A percentile compares a stretch with the other conserved stretches of the same genome.
phyloP scores from a whole-genome alignment of 768 basidiomycete genomes.

The Vararia minispora region DNA sequence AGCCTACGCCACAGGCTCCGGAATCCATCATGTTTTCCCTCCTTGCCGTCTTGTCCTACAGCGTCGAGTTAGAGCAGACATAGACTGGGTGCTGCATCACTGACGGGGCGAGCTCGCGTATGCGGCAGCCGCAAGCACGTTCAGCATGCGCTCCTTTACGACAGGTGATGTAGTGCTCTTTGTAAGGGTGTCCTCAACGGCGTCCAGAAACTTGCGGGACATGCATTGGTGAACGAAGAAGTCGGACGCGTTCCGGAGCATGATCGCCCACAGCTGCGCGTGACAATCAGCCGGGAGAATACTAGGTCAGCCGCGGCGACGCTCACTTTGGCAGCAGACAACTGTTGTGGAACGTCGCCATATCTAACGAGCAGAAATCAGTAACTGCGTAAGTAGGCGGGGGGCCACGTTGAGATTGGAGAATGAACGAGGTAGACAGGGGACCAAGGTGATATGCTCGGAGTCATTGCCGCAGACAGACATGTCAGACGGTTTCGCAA shows the following conservation, averaged over 20 bases:
- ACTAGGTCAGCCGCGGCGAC: background rate
- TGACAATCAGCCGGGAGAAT: conserved; percentile 2
- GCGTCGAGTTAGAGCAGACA: too few species aligned
- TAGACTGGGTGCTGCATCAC: background rate
- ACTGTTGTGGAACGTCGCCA: conserved; percentile 12
- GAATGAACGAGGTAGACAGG: background rate
- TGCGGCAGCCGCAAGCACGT: conserved; percentile 75
- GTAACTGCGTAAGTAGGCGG: too few species aligned
- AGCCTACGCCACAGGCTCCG: conserved; percentile 71
- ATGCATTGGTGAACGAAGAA: conserved; percentile 60
- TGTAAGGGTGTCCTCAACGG: conserved; percentile 61
- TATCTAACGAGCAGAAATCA: too few species aligned
- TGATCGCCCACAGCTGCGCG: conserved; percentile 74
- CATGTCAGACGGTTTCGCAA: too few species aligned
- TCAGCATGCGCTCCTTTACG: conserved; percentile 67
- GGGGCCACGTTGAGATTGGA: too few species aligned
- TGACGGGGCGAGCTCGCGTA: conserved; percentile 45
- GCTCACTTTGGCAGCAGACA: conserved; percentile 13
- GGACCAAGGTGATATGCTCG: too few species aligned
- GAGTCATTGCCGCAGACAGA: too few species aligned
- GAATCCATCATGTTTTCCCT: conserved; percentile 36
- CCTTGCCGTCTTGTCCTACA: conserved; percentile 10
- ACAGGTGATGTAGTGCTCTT: conserved; percentile 63
- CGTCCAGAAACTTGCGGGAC: conserved; percentile 69
- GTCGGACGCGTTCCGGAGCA: conserved; percentile 73